Conservation (phyloP, 345 rosid species). For the Camelina hispida region DNA sequence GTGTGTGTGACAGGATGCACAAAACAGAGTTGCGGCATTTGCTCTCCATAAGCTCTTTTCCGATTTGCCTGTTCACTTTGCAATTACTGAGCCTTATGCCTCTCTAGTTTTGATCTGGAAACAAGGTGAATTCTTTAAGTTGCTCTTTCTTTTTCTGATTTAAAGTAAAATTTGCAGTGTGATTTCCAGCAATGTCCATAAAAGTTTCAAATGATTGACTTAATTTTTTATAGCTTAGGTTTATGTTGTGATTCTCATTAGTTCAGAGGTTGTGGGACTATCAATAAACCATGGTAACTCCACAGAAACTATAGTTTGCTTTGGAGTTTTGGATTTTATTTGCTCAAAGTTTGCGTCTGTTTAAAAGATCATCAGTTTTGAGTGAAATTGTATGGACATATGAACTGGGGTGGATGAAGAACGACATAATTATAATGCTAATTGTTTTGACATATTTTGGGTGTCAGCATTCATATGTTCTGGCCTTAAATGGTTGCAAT, state of each 20-base stretch:
- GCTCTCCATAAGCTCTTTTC: conserved; percentile 80
- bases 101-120: conserved; percentile 74
- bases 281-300: background rate
- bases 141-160: background rate
- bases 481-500: conserved; percentile 3
- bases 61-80: conserved; percentile 74
- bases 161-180: background rate
- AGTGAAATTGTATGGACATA: background rate
- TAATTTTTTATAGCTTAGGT: background rate
- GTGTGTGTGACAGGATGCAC: conserved; percentile 73
- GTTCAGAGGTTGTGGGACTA: background rate
- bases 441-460: conserved; percentile 4
- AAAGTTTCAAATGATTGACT: background rate
- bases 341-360: background rate
- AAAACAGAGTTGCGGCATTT: conserved; percentile 81
- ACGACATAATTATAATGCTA: background rate
- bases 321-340: conserved; percentile 3
- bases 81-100: conserved; percentile 73
- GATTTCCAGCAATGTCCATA: background rate
- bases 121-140: conserved; percentile 59
- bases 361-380: conserved; percentile 6
- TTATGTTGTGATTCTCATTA: conserved; percentile 13
- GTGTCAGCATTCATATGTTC: conserved; percentile 24
- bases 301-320: conserved; percentile 7
- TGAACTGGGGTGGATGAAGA: conserved; percentile 7